Evolutionary conservation across 2,329 filamentous ascomycete species (phyloP).

Genomic region (Lachnum nothofagi): DNA sequence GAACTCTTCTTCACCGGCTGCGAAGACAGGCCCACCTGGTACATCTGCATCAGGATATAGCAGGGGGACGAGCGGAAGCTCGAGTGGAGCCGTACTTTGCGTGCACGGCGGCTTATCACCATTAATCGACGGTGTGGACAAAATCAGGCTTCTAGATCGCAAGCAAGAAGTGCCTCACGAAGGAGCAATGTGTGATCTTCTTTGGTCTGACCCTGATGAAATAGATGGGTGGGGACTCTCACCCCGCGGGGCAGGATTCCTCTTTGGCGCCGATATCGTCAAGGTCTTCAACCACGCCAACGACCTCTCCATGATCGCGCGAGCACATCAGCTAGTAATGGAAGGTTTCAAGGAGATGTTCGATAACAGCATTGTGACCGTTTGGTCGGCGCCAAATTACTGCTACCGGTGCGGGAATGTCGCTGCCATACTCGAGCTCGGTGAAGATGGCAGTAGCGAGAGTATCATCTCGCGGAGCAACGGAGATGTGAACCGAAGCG

Average conservation of each 20-base stretch:
- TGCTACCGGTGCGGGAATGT: conserved; percentile 92
- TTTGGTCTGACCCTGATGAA: conserved; percentile 98
- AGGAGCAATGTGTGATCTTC: conserved; percentile 95
- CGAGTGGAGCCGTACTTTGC: conserved; percentile 81
- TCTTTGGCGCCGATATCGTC: conserved; percentile 93
- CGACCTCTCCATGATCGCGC: conserved; percentile 83
- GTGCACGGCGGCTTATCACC: conserved; percentile 92
- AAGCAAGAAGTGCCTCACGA: conserved; percentile 99
- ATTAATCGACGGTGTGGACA: conserved; percentile 87
- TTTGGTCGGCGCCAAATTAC: conserved; percentile 98
- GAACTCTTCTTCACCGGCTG: conserved; percentile 36
- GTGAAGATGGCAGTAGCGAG: conserved; percentile 78
- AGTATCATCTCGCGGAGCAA: conserved; percentile 32
- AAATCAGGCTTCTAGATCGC: conserved; percentile 87
- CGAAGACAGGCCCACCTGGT: conserved; percentile 67
- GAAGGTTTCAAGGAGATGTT: conserved; percentile 99
- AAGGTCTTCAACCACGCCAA: conserved; percentile 94
- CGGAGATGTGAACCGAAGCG: conserved; percentile 49
- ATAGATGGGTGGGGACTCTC: conserved; percentile 96
- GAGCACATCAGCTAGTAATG: conserved; percentile 97
- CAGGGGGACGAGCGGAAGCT: conserved; percentile 57
- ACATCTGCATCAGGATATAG: conserved; percentile 71
- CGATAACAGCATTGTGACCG: conserved; percentile 88
- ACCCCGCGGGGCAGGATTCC: conserved; percentile 71
- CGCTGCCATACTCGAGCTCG: conserved; percentile 86